Percentiles rank a stretch among this genome's conserved stretches.
These are phyloP conservation scores for Barbarea vulgaris DNA, from an alignment of 345 rosid genomes.

Conservation along the genomic window DNA sequence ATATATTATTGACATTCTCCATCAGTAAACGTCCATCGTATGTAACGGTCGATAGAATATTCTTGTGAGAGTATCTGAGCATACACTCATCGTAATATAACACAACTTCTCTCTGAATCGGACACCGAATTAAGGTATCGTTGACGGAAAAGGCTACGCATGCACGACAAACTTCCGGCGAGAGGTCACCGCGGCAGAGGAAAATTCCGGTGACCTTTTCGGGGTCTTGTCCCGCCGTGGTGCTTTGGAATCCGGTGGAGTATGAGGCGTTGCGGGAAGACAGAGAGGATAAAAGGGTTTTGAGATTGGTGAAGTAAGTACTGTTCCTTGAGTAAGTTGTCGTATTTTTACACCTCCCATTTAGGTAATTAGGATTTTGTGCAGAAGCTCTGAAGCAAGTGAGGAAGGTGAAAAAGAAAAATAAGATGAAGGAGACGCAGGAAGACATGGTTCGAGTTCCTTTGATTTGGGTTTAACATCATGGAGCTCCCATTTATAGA, in stretches of 20 bases:
- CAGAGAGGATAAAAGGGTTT: constrained; percentile 39
- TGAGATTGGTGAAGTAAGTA: constrained; percentile 46
- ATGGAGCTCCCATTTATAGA: not conserved
- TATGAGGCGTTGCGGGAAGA: constrained; percentile 25
- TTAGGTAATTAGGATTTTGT: not conserved
- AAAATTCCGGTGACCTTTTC: constrained; percentile 17
- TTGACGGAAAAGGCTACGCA: constrained; percentile 12
- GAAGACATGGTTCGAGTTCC: not conserved
- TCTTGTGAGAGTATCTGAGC: constrained; percentile 24
- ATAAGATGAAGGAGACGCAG: not conserved
- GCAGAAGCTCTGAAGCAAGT: constrained; percentile 36
- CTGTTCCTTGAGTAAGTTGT: constrained; percentile 42
- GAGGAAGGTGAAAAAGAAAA: constrained; percentile 24
- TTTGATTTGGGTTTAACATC: not conserved
- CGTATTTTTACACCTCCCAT: not conserved
- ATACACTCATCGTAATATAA: constrained; percentile 34
- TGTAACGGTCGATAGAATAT: not conserved
- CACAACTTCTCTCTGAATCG: constrained; percentile 11
- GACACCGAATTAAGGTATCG: constrained; percentile 3
- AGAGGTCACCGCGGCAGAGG: constrained; percentile 16
- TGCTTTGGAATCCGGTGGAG: constrained; percentile 30
- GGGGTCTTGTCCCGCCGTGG: not conserved
- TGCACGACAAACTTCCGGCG: constrained; percentile 22
- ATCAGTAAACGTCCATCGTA: not conserved
- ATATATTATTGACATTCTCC: not conserved